Conservation (phyloP, 2,329 filamentous ascomycete species). For the Neofusicoccum kwambonambiense region DNA sequence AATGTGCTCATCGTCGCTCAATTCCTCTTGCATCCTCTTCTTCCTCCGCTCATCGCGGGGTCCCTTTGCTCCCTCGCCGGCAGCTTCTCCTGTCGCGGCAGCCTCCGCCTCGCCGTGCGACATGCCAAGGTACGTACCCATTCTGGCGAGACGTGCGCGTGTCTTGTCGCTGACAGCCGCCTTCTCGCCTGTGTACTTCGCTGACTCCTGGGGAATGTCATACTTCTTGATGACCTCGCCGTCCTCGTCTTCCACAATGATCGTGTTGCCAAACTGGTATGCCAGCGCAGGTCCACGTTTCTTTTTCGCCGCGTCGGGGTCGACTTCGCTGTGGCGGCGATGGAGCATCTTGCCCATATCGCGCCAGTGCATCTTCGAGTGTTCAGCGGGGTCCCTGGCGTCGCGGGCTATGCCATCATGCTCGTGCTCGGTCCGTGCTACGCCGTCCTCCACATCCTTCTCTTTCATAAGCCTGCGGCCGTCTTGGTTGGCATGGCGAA, state of each 20-base stretch:
- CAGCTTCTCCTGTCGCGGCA: slow-evolving; percentile 12
- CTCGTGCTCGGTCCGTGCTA: slow-evolving; percentile 45
- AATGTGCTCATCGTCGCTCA: slow-evolving; percentile 67
- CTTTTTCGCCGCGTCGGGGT: slow-evolving; percentile 34
- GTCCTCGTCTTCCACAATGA: slow-evolving; percentile 84
- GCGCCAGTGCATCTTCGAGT: slow-evolving; percentile 41
- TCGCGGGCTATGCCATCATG: slow-evolving; percentile 34
- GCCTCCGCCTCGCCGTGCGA: not conserved
- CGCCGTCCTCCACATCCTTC: slow-evolving; percentile 42
- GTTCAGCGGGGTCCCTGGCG: slow-evolving; percentile 30
- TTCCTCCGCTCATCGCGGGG: slow-evolving; percentile 23
- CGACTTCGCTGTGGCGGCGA: slow-evolving; percentile 41
- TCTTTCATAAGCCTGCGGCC: slow-evolving; percentile 56
- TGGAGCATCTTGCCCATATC: slow-evolving; percentile 40
- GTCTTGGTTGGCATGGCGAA: slow-evolving; percentile 58
- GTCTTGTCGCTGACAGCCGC: slow-evolving; percentile 36
- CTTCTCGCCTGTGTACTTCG: slow-evolving; percentile 32
- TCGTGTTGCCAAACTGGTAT: slow-evolving; percentile 84
- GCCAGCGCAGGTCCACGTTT: slow-evolving; percentile 71
- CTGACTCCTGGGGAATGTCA: slow-evolving; percentile 62
- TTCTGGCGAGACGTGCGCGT: slow-evolving; percentile 47
- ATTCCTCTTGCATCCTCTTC: slow-evolving; percentile 42
- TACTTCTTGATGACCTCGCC: slow-evolving; percentile 86
- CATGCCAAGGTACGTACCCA: slow-evolving; percentile 56
- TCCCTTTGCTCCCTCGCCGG: slow-evolving; percentile 9